Evolutionary conservation across 1,284 basidiomycete species (phyloP), one percentile per base, ranked within the genome.

Genomic region (Apiotrichum veenhuisii): DNA sequence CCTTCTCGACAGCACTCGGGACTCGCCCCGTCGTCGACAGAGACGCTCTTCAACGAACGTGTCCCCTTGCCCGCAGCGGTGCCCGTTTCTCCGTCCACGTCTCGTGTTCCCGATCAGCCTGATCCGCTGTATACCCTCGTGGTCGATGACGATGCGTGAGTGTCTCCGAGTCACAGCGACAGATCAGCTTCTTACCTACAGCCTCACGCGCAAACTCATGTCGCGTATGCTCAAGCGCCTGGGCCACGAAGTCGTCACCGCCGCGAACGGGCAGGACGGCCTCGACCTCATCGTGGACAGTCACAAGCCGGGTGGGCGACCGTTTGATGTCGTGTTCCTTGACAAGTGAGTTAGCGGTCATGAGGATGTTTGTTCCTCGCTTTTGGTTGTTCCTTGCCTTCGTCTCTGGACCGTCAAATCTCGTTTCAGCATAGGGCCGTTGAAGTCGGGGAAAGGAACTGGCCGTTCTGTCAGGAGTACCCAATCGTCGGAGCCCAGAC

Each of bases 241-340:
- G 7, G 90, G 90, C 1, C 91, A 89, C 74, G 75, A 76, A 45
- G 89, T 93, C 20, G 80, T 83, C 4, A 85, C 84, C 8, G 91
- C 91, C 18, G 89, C 92, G 76, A 92, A 95, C 66, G 91, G 91
- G 4, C 84, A 87, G 70, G 77, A 87, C 37, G 91, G 89, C 8
- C 77, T 92, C 52, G 85, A 88, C 59, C 82, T 88, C 79, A 83
- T 93, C 41, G 70, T 50, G 30, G 64, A 66, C 41, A 59, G 53
- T 68, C 46, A 37, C 51, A 4, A 61, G 57, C 26, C 57, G 47
- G 54, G 72, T 61, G 74, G 38, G 5, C 38, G 38, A 9, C 79
- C 47, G 57, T 91, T 82, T 68, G 86, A 87, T 55, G 81, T 89
- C 3, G 80, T 89, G 26, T 92, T 92, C 74, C 75, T 93, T 69